A percentile compares a stretch with the other conserved stretches of the same genome.
Conservation (phyloP, 2,329 filamentous ascomycete genomes). For the Colletotrichum lentis region DNA sequence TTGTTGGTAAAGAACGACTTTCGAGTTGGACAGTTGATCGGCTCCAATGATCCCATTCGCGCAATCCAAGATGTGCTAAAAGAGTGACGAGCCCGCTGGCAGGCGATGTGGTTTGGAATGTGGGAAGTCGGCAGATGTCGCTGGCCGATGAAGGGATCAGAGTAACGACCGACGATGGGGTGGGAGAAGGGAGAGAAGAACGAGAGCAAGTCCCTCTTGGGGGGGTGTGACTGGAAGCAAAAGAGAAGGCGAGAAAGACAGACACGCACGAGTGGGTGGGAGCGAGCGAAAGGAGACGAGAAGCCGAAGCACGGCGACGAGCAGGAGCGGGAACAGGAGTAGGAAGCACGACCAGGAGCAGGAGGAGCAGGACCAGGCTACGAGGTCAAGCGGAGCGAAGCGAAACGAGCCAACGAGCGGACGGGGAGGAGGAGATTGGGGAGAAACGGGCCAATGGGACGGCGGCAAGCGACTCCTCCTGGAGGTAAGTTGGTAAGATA, state of each 20-base stretch:
- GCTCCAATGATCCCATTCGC: constrained; percentile 30
- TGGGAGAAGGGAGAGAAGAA: constrained; percentile 41
- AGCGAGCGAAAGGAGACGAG: neutral
- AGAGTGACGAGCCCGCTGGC: constrained; percentile 67
- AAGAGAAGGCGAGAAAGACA: constrained; percentile 40
- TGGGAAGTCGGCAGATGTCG: constrained; percentile 46
- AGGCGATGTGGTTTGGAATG: constrained; percentile 54
- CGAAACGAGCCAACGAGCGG: constrained; percentile 33
- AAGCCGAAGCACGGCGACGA: constrained; percentile 17
- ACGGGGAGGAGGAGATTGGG: constrained; percentile 29
- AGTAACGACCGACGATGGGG: constrained; percentile 46
- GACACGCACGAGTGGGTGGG: constrained; percentile 16
- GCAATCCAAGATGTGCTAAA: constrained; percentile 48
- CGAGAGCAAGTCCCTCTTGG: constrained; percentile 38
- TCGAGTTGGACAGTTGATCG: constrained; percentile 40
- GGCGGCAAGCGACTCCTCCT: neutral
- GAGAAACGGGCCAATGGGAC: constrained; percentile 20
- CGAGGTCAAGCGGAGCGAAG: constrained; percentile 34
- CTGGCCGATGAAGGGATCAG: constrained; percentile 38
- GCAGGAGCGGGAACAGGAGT: too few species aligned
- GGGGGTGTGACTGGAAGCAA: constrained; percentile 39
- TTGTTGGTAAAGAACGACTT: constrained; percentile 46
- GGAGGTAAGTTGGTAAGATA: neutral
- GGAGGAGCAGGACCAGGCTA: constrained; percentile 10
- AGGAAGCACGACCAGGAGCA: too few species aligned